Evolutionary conservation across 352 stramenopile species (phyloP).

Genomic region (Phytophthora agathidicida): DNA sequence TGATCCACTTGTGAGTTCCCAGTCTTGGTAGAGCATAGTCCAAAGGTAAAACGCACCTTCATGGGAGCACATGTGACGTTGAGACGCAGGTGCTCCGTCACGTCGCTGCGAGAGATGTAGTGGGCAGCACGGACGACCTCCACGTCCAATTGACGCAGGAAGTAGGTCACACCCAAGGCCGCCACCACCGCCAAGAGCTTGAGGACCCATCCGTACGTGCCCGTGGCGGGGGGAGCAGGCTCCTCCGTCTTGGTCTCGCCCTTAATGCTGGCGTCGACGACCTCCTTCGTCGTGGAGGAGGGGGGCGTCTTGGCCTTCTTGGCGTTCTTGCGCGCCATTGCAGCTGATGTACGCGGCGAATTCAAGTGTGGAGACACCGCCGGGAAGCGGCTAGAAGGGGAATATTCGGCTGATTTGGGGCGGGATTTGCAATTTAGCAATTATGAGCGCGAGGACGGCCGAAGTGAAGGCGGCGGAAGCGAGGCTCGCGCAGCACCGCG

Average conservation of each 20-base stretch:
- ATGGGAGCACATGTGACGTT: conserved; percentile 56
- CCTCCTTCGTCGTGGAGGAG: conserved; percentile 15
- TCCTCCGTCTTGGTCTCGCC: conserved; percentile 5
- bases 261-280: conserved; percentile 8
- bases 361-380: not conserved
- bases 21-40: not conserved
- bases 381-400: not conserved
- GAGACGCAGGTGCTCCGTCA: conserved; percentile 55
- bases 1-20: too few relatives aligned
- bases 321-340: conserved; percentile 36
- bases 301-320: conserved; percentile 17
- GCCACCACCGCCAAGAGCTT: conserved; percentile 27
- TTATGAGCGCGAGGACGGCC: conserved; percentile 21
- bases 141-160: conserved; percentile 25
- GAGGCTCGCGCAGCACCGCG: conserved; percentile 37
- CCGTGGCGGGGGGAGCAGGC: not conserved
- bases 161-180: conserved; percentile 25
- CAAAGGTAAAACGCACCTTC: conserved; percentile 36
- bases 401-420: conserved; percentile 10
- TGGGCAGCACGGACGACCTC: conserved; percentile 15
- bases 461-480: conserved; percentile 40
- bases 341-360: not conserved
- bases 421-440: conserved; percentile 12
- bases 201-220: conserved; percentile 33
- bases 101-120: conserved; percentile 44